Conservation (phyloP, 2,329 filamentous ascomycete genomes). For the Ramichloridium luteum region DNA sequence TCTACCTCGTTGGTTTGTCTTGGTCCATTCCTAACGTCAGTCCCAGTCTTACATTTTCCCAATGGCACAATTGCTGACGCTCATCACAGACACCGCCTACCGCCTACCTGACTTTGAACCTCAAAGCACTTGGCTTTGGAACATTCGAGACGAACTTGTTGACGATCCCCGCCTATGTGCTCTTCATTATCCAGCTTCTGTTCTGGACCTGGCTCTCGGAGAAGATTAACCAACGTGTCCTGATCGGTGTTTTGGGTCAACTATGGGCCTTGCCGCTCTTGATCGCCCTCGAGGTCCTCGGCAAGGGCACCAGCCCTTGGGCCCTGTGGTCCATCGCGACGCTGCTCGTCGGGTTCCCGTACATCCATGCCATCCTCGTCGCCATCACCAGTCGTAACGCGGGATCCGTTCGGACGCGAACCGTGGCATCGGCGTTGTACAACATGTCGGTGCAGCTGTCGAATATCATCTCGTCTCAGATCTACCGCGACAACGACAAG, state of each 20-base stretch:
- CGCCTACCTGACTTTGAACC: slow-evolving; percentile 28
- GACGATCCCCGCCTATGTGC: slow-evolving; percentile 32
- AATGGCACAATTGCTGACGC: not conserved
- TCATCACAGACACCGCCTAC: slow-evolving; percentile 24
- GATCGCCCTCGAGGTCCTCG: slow-evolving; percentile 25
- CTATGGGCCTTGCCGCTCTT: slow-evolving; percentile 32
- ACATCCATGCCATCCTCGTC: slow-evolving; percentile 46
- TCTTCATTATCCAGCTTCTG: slow-evolving; percentile 41
- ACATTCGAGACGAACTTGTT: slow-evolving; percentile 34
- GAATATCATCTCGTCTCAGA: slow-evolving; percentile 27
- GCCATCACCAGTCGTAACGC: slow-evolving; percentile 51
- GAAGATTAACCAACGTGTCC: slow-evolving; percentile 41
- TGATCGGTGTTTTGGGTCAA: slow-evolving; percentile 33
- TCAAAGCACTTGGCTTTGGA: slow-evolving; percentile 28
- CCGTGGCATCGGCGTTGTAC: slow-evolving; percentile 52
- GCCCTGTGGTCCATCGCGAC: slow-evolving; percentile 28
- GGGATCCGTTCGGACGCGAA: slow-evolving; percentile 48
- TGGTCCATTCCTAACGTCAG: slow-evolving; percentile 8
- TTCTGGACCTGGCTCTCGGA: slow-evolving; percentile 36
- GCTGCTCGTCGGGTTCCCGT: slow-evolving; percentile 29
- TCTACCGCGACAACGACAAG: slow-evolving; percentile 45
- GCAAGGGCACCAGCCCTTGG: slow-evolving; percentile 25
- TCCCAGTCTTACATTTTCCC: slow-evolving; percentile 16
- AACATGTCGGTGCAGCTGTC: slow-evolving; percentile 38
- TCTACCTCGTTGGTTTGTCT: slow-evolving; percentile 12